Base-by-base conservation (phyloP, 805 yeast genomes). In the Candida methanosorbosa region DNA sequence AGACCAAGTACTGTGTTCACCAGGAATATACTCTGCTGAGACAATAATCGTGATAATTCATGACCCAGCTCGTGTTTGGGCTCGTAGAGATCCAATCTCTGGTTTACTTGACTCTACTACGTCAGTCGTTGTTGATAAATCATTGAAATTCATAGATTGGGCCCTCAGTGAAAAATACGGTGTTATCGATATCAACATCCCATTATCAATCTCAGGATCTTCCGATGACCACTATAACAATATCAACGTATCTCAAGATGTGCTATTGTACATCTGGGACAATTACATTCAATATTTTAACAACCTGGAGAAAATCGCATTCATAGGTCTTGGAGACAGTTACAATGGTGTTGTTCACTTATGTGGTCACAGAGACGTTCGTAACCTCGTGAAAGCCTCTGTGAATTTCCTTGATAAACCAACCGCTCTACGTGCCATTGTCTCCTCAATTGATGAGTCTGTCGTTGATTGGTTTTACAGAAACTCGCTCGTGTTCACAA, bases 51-150 rank as follows among this genome's bases (percentile, higher is more conserved):
- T 90, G 8, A 54, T 84, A 6, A 75, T 88, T 15, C 97, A 88
- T 56, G 97, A 88, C 49, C 85, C 97, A 3, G 84, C 96, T 6
- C 88, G 86, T 39, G 70, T 92, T 6, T 87, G 95, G 95, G 95
- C 94, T 2, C 75, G 79, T 44, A 63, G 79, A 27, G 87, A 86
- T 52, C 84, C 95, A 0, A 57, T 78, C 5, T 75, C 82, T 9
- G 97, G 97, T 7, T 66, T 72, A 33, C 72, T 90, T 25, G 85
- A 84, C 42, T 66, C 87, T 13, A 69, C 74, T 30, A 72, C 81
- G 1, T 77, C 95, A 2, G 71, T 83, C 3, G 71, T 86, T 16
- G 72, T 83, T 29, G 95, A 87, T 47, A 78, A 85, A 28, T 78
- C 90, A 1, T 52, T 75, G 23, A 72, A 72, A 45, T 70, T 86